Conservation (phyloP, 306 rosid species). For the Echinosophora koreensis region DNA sequence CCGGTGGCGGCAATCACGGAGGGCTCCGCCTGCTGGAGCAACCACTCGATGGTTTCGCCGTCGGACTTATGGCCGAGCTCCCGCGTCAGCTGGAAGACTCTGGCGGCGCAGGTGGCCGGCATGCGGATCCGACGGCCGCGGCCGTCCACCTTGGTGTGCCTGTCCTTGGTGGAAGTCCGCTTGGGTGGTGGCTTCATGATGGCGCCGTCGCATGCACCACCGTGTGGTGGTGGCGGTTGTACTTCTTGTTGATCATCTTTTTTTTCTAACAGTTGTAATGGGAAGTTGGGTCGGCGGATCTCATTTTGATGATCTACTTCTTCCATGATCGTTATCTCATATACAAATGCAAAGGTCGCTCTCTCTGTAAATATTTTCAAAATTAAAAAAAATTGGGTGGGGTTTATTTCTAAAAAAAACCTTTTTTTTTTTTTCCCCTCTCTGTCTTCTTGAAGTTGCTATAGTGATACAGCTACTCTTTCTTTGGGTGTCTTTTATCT, state of each 20-base stretch:
- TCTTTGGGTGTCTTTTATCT: neutral
- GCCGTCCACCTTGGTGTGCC: constrained; percentile 86
- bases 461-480: constrained; percentile 4
- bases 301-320: constrained; percentile 64
- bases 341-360: neutral
- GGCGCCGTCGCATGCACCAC: neutral
- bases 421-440: neutral
- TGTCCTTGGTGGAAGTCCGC: constrained; percentile 69
- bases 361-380: neutral
- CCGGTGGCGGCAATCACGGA: constrained; percentile 84
- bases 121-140: constrained; percentile 90
- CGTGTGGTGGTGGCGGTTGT: neutral
- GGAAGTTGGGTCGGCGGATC: constrained; percentile 71
- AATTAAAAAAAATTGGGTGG: neutral
- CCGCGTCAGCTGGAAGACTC: constrained; percentile 80
- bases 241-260: constrained; percentile 36
- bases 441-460: neutral
- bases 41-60: constrained; percentile 88
- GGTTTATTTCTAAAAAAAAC: neutral
- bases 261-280: constrained; percentile 73
- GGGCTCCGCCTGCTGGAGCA: constrained; percentile 85
- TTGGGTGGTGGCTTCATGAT: constrained; percentile 62
- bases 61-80: constrained; percentile 86
- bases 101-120: constrained; percentile 84
- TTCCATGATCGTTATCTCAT: constrained; percentile 71